Evolutionary conservation across 192 early-diverging fungal species (phyloP).

Genomic region (Rhizophlyctis rosea): DNA sequence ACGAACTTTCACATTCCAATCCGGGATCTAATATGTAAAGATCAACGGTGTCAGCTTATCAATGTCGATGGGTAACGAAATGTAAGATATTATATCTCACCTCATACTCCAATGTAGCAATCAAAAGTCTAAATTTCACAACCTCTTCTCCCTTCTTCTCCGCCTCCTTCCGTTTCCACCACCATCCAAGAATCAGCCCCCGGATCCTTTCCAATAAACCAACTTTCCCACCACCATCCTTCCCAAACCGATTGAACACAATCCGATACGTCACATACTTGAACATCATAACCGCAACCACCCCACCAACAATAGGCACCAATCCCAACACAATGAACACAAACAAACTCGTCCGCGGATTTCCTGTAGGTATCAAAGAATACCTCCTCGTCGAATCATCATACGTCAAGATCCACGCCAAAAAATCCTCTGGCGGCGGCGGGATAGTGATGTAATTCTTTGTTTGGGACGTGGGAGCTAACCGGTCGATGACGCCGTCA

Average conservation of each 20-base stretch:
- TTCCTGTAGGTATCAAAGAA: background rate
- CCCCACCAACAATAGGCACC: background rate
- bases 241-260: background rate
- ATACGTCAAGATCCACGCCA: background rate
- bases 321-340: background rate
- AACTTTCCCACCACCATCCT: background rate
- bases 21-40: constrained; percentile 9
- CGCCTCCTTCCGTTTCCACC: too few relatives aligned
- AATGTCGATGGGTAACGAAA: too few relatives aligned
- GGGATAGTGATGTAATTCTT: constrained; percentile 5
- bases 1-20: constrained; percentile 14
- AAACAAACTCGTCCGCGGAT: background rate
- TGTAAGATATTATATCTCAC: too few relatives aligned
- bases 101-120: background rate
- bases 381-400: background rate
- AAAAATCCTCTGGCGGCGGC: background rate
- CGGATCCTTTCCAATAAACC: background rate
- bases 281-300: background rate
- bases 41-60: background rate
- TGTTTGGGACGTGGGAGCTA: background rate
- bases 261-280: background rate
- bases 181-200: background rate
- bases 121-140: background rate
- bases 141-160: background rate
- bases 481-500: constrained; percentile 6